Conservation (phyloP, 2,329 filamentous ascomycete genomes). For the Neofusicoccum ribis region DNA sequence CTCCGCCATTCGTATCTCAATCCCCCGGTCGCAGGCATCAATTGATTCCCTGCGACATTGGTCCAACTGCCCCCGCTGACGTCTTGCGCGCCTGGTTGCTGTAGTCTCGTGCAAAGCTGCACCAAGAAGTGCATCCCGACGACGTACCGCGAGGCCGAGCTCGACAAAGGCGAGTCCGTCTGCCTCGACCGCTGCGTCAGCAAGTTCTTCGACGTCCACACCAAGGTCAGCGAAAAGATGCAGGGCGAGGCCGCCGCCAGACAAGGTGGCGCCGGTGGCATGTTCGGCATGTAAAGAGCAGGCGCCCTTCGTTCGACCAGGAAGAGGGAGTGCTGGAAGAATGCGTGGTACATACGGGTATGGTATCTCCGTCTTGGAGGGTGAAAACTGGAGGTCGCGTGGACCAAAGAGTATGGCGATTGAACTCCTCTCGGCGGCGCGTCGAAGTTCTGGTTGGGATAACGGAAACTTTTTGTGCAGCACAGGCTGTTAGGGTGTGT, state of each 20-base stretch:
- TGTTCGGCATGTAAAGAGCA: constrained; percentile 67
- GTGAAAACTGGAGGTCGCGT: background rate
- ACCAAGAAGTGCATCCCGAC: constrained; percentile 88
- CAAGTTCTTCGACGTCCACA: constrained; percentile 98
- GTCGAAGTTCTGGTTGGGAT: background rate
- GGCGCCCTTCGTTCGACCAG: background rate
- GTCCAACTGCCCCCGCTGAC: no score
- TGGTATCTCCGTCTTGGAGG: background rate
- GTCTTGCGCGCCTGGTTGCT: background rate
- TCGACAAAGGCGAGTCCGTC: constrained; percentile 98
- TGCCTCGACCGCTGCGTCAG: constrained; percentile 96
- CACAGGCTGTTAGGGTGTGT: background rate
- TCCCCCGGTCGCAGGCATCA: background rate
- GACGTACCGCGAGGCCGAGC: constrained; percentile 91
- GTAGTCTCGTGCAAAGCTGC: constrained; percentile 83
- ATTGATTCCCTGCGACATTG: background rate
- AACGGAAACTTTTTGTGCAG: background rate
- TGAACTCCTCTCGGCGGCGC: background rate
- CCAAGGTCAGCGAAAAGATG: constrained; percentile 97
- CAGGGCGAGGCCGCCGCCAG: constrained; percentile 77
- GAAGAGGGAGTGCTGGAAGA: background rate
- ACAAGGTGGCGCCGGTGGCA: constrained; percentile 54
- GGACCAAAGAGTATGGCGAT: background rate
- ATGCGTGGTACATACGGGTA: background rate
- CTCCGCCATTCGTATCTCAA: background rate